phyloP scores from a whole-genome alignment of 2,329 filamentous ascomycete species.

The Endocalyx cinctus region DNA sequence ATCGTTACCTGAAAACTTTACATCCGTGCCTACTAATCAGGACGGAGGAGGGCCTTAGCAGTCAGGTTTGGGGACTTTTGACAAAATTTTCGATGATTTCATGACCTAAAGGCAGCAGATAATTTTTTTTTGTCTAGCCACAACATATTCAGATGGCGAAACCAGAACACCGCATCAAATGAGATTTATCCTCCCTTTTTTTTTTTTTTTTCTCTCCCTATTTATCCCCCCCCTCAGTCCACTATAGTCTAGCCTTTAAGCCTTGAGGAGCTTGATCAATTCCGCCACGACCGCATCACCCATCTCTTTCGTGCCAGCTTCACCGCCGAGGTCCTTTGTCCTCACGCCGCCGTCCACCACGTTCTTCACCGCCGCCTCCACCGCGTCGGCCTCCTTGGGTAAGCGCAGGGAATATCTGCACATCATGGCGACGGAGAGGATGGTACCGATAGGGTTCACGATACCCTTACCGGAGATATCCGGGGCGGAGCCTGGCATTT shows the following conservation, averaged over 20 bases:
- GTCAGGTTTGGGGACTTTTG: too few relatives aligned
- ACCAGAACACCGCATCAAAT: too few relatives aligned
- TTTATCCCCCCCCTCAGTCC: neutral
- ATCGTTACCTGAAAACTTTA: too few relatives aligned
- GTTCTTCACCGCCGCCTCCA: conserved; percentile 76
- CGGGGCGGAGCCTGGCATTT: conserved; percentile 77
- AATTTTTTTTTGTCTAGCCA: too few relatives aligned
- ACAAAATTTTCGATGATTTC: too few relatives aligned
- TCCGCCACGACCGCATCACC: conserved; percentile 74
- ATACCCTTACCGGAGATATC: conserved; percentile 90
- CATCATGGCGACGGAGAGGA: conserved; percentile 94
- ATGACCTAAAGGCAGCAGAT: too few relatives aligned
- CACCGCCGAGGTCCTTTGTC: conserved; percentile 83
- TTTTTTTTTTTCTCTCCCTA: neutral
- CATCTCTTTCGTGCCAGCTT: conserved; percentile 67
- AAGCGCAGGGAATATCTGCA: conserved; percentile 85
- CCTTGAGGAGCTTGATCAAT: conserved; percentile 63
- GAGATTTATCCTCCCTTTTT: too few relatives aligned
- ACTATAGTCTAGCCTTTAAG: conserved; percentile 14
- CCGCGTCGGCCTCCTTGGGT: conserved; percentile 68
- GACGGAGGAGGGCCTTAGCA: too few relatives aligned
- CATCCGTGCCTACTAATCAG: too few relatives aligned
- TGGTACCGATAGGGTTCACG: conserved; percentile 87
- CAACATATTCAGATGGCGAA: too few relatives aligned
- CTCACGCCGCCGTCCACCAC: conserved; percentile 74